These are phyloP conservation scores for Sporothrix brasiliensis DNA, from an alignment of 2,329 filamentous ascomycete species.

Conservation along the genomic window DNA sequence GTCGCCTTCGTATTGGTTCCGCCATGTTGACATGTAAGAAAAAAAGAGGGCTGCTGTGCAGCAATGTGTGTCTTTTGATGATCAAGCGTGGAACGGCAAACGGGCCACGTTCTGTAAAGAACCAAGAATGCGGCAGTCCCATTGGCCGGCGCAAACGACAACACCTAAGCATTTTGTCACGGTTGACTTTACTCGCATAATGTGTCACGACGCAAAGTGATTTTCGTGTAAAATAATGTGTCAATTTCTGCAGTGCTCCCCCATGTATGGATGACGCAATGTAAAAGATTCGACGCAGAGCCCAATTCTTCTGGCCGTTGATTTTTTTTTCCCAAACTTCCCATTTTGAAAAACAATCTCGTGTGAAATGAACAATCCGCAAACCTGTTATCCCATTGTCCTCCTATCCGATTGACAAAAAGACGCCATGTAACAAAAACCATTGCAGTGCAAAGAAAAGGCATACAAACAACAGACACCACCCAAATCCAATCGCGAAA, in stretches of 20 bases:
- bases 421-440: background rate
- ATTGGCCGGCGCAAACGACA: background rate
- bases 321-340: background rate
- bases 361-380: background rate
- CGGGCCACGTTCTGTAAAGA: background rate
- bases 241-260: background rate
- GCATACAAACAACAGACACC: background rate
- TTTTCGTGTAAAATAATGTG: background rate
- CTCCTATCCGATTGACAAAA: background rate
- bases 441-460: background rate
- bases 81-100: background rate
- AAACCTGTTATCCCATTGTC: background rate
- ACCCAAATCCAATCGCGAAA: background rate
- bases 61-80: background rate
- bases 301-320: background rate
- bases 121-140: background rate
- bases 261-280: background rate
- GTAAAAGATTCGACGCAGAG: background rate
- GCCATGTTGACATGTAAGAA: background rate
- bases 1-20: constrained; percentile 4
- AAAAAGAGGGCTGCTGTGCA: background rate
- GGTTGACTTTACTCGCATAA: background rate
- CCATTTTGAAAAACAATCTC: background rate
- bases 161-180: background rate
- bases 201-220: background rate